These are phyloP conservation scores for Geotrichum aggregatum DNA, from an alignment of 1,139 yeast species.

Conservation along the genomic window DNA sequence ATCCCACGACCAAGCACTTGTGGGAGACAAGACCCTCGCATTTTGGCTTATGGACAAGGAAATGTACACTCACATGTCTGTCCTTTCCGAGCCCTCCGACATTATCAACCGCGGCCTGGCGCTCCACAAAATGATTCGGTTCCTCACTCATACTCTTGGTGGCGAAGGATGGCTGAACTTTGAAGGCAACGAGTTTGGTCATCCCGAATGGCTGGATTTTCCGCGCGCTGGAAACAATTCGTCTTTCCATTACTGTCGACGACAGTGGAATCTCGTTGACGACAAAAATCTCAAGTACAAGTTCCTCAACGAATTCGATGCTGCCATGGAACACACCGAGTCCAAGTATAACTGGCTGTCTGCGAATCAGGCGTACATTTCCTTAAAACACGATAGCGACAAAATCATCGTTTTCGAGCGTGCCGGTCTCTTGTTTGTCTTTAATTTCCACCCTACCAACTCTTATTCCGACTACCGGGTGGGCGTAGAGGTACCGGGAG, in stretches of 20 bases:
- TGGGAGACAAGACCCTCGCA: conserved; percentile 93
- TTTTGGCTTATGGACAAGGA: conserved; percentile 99
- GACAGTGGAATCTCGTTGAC: conserved; percentile 83
- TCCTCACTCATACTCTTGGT: conserved; percentile 81
- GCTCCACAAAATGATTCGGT: conserved; percentile 83
- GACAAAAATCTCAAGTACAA: conserved; percentile 78
- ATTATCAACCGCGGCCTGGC: conserved; percentile 85
- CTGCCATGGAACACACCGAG: conserved; percentile 78
- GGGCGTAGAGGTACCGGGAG: conserved; percentile 82
- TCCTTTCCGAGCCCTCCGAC: conserved; percentile 64
- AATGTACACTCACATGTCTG: conserved; percentile 97
- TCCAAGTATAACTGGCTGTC: conserved; percentile 65
- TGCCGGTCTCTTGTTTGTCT: conserved; percentile 75
- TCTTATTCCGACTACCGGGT: conserved; percentile 83
- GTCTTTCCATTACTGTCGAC: conserved; percentile 88
- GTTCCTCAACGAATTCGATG: conserved; percentile 72
- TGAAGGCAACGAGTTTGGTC: conserved; percentile 98
- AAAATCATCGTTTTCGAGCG: conserved; percentile 87
- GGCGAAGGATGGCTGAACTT: conserved; percentile 95
- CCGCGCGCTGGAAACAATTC: conserved; percentile 86
- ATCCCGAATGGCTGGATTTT: conserved; percentile 98
- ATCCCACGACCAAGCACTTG: conserved; percentile 95
- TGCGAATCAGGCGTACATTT: conserved; percentile 77
- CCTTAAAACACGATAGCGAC: conserved; percentile 82
- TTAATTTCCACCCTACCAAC: conserved; percentile 82